phyloP scores from a whole-genome alignment of 2,329 filamentous ascomycete species.

The Cytospora piceicola region DNA sequence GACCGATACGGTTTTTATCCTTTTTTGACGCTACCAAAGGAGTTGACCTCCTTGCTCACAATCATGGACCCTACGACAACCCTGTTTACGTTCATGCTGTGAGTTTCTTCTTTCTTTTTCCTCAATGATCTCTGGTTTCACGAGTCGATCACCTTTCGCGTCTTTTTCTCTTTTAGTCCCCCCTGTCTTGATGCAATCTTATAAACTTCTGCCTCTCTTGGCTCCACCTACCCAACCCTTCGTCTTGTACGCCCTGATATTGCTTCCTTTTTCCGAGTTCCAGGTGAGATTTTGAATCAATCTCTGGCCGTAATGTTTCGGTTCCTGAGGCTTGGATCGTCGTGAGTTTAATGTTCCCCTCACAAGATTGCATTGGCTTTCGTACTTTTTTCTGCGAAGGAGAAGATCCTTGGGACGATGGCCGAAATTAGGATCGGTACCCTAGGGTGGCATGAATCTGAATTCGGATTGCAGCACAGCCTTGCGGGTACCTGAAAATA shows the following conservation, averaged over 20 bases:
- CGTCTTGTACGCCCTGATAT: slow-evolving; percentile 22
- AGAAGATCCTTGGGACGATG: neutral
- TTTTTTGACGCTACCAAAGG: slow-evolving; percentile 11
- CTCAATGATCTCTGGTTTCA: slow-evolving; percentile 34
- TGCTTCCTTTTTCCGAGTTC: slow-evolving; percentile 17
- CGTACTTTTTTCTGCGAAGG: slow-evolving; percentile 6
- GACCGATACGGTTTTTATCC: neutral
- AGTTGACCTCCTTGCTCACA: slow-evolving; percentile 33
- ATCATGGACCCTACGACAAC: slow-evolving; percentile 65
- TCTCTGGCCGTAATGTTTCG: slow-evolving; percentile 23
- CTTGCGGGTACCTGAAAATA: slow-evolving; percentile 29
- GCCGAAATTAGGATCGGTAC: slow-evolving; percentile 21
- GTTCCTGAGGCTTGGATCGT: slow-evolving; percentile 24
- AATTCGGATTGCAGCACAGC: slow-evolving; percentile 25
- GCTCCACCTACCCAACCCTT: slow-evolving; percentile 10
- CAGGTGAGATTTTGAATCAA: neutral
- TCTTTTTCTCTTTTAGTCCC: slow-evolving; percentile 20
- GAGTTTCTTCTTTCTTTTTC: slow-evolving; percentile 51
- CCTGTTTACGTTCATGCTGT: slow-evolving; percentile 71
- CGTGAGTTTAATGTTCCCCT: slow-evolving; percentile 20
- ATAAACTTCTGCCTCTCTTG: slow-evolving; percentile 24
- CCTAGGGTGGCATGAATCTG: slow-evolving; percentile 10
- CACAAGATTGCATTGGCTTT: neutral
- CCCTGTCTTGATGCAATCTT: slow-evolving; percentile 23
- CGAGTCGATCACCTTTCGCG: slow-evolving; percentile 27